phyloP scores from a whole-genome alignment of 257 asterid genomes.

The Solanum dulcamara region DNA sequence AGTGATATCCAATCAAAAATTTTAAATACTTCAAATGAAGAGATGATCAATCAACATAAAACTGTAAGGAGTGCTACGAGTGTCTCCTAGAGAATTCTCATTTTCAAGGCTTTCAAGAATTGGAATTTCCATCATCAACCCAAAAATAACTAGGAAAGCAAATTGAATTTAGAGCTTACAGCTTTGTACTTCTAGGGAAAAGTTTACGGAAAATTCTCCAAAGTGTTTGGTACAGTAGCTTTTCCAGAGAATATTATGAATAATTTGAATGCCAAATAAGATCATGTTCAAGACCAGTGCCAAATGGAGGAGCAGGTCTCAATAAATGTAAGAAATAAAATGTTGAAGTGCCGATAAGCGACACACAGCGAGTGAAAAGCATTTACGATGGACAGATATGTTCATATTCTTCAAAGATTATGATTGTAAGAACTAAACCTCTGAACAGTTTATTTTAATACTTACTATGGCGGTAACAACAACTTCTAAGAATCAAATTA shows the following conservation, averaged over 20 bases:
- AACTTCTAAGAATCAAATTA: neutral
- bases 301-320: neutral
- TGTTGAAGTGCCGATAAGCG: neutral
- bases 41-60: neutral
- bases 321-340: neutral
- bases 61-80: neutral
- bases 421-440: neutral
- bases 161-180: conserved; percentile 2
- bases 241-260: neutral
- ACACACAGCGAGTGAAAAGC: neutral
- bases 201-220: neutral
- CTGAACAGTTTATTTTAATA: neutral
- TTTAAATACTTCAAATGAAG: neutral
- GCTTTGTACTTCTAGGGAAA: neutral
- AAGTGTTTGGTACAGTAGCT: neutral
- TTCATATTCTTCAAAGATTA: neutral
- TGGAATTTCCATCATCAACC: neutral
- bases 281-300: neutral
- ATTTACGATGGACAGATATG: neutral
- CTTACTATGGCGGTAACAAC: neutral
- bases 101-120: neutral
- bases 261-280: neutral
- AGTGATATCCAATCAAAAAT: neutral
- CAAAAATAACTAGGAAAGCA: neutral
- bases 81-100: neutral